Evolutionary conservation across 1,284 basidiomycete species (phyloP).

Genomic region (Ustilago hordei): DNA sequence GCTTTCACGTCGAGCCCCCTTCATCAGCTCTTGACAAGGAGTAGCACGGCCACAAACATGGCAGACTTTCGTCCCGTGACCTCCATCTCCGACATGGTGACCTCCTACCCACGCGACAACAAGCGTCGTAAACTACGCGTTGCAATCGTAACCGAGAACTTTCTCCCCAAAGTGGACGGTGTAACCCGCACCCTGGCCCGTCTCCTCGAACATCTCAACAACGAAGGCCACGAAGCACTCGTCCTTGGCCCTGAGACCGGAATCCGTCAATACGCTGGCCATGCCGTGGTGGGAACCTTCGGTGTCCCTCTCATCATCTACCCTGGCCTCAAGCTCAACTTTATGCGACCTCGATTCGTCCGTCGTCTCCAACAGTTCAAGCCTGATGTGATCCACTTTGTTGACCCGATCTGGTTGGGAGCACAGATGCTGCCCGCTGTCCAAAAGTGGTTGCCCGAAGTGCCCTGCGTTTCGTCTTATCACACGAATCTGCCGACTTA

Average conservation of each 20-base stretch:
- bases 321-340: slow-evolving; percentile 75
- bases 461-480: slow-evolving; percentile 73
- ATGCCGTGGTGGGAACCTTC: slow-evolving; percentile 74
- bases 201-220: slow-evolving; percentile 74
- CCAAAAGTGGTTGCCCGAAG: slow-evolving; percentile 69
- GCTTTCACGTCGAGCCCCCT: not conserved
- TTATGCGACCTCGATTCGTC: slow-evolving; percentile 74
- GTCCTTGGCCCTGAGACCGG: slow-evolving; percentile 74
- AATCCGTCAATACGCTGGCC: slow-evolving; percentile 72
- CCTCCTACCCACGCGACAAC: slow-evolving; percentile 44
- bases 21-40: not conserved
- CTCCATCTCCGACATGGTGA: slow-evolving; percentile 15
- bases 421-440: slow-evolving; percentile 69
- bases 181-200: slow-evolving; percentile 74
- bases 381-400: slow-evolving; percentile 73
- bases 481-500: slow-evolving; percentile 75
- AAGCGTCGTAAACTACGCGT: slow-evolving; percentile 68
- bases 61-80: not conserved
- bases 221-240: slow-evolving; percentile 74
- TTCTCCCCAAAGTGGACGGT: slow-evolving; percentile 74
- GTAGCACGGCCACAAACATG: slow-evolving; percentile 7
- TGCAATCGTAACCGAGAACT: slow-evolving; percentile 73
- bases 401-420: slow-evolving; percentile 75
- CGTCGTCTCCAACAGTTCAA: slow-evolving; percentile 71
- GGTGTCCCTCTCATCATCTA: slow-evolving; percentile 74